Evolutionary conservation across 2,329 filamentous ascomycete genomes (phyloP).

Genomic region (Penicillium sp.): DNA sequence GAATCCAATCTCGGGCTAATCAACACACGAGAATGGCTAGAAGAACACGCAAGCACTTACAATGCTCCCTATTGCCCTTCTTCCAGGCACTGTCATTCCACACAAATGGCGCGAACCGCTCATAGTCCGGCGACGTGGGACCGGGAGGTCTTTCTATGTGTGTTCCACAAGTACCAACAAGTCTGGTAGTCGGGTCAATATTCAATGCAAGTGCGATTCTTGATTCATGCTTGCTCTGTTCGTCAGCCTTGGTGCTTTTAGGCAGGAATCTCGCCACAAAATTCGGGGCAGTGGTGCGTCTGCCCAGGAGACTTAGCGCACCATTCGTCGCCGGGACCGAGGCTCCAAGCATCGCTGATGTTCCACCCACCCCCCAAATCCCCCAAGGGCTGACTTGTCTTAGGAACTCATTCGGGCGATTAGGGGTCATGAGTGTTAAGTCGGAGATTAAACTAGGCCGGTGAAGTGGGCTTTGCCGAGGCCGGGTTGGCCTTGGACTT

Average conservation of each 20-base stretch:
- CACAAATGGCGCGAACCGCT: conserved; percentile 33
- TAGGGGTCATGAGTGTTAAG: conserved; percentile 14
- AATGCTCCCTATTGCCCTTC: conserved; percentile 28
- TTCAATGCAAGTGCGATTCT: conserved; percentile 78
- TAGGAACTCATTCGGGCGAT: conserved; percentile 18
- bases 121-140: conserved; percentile 29
- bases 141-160: conserved; percentile 23
- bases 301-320: conserved; percentile 64
- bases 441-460: conserved; percentile 38
- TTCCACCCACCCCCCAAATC: conserved; percentile 77
- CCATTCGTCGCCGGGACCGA: conserved; percentile 58
- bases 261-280: conserved; percentile 60
- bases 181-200: conserved; percentile 68
- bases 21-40: neutral
- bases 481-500: conserved; percentile 13
- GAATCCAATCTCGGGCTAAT: neutral
- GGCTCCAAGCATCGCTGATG: conserved; percentile 55
- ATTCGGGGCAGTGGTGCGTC: conserved; percentile 70
- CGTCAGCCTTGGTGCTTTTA: conserved; percentile 55
- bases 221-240: conserved; percentile 68
- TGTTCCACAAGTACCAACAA: conserved; percentile 59
- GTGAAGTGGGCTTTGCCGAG: conserved; percentile 26
- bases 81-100: conserved; percentile 45
- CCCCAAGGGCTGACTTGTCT: conserved; percentile 65
- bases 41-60: conserved; percentile 31